These are phyloP conservation scores for Naganishia sp. DNA, from an alignment of 1,284 basidiomycete genomes.

Conservation along the genomic window DNA sequence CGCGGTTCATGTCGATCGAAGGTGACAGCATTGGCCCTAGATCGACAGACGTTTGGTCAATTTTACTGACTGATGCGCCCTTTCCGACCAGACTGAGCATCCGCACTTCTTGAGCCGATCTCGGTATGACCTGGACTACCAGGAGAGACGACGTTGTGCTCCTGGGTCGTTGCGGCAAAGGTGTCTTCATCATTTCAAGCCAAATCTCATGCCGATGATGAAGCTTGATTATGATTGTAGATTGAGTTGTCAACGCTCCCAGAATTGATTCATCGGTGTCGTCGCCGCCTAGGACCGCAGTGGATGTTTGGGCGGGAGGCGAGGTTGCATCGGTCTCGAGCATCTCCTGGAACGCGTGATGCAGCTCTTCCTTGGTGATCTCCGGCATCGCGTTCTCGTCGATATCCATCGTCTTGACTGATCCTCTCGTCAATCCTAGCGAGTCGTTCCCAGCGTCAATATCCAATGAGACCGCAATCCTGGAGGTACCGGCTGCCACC, in stretches of 20 bases:
- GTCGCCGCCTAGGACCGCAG: too few species aligned
- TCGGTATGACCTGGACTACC: constrained; percentile 22
- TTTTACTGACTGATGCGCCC: background rate
- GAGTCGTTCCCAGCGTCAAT: background rate
- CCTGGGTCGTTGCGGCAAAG: background rate
- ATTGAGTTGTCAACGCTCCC: constrained; percentile 1
- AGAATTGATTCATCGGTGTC: background rate
- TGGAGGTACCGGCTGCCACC: background rate
- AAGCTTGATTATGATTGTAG: constrained; percentile 13
- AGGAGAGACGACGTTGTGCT: constrained; percentile 13
- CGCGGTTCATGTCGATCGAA: constrained; percentile 13
- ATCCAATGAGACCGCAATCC: background rate
- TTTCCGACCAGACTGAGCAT: background rate
- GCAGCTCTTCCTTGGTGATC: background rate
- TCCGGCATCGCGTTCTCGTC: background rate
- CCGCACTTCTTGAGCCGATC: constrained; percentile 1
- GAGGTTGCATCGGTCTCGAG: background rate
- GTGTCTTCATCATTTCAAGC: constrained; percentile 20
- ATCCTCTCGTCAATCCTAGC: background rate
- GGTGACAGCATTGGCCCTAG: constrained; percentile 11
- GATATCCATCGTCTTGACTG: background rate
- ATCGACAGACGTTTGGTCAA: background rate
- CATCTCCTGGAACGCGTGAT: background rate
- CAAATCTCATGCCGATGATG: constrained; percentile 11
- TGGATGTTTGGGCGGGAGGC: background rate